Evolutionary conservation across 2,329 filamentous ascomycete genomes (phyloP), one percentile per base, ranked within the genome.

Genomic region (Xylaria hypoxylon): DNA sequence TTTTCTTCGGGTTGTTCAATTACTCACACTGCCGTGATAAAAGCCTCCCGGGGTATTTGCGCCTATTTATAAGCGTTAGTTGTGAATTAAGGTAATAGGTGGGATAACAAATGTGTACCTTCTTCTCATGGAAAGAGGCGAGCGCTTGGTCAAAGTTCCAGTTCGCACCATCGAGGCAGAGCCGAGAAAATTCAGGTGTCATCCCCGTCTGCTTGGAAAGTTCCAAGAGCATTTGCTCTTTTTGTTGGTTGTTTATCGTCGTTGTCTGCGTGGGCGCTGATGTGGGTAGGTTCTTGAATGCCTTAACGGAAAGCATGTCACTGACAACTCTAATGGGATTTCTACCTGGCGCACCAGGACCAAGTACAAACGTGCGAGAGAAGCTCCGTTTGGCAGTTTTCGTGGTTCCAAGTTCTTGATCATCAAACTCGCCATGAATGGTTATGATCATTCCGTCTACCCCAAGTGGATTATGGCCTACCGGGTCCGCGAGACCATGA

Each of bases 381-480:
- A 97, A 97, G 77, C 91, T 93, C 67, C 93, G 89, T 72, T 89
- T 87, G 42, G 88, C 84, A 48, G 85, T 86, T 50, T 86, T 84
- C 53, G 85, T 82, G 24, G 84, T 85, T 17, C 79, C 79, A 3
- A 81, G 77, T 71, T 92, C 87, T 19, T 90, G 82, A 76, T 97
- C 94, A 55, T 95, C 89, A 67, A 93, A 96, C 74, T 95, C 92
- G 68, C 93, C 92, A 73, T 96, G 92, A n/a, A 95, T 85, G 7
- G 87, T 90, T 71, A 96, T 87, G 56, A 92, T 85, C 70, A 96
- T 86, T 7, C 93, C 93, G 69, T 92, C 91, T 22, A 95, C 92
- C 4, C 92, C 92, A 22, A 82, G 81, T 0, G 81, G 77, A 67
- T 84, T 90, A 69, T 90, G 84, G 1, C 89, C 88, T 13, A 85